Conservation (phyloP, 768 basidiomycete species). For the Gymnopilus dilepis region DNA sequence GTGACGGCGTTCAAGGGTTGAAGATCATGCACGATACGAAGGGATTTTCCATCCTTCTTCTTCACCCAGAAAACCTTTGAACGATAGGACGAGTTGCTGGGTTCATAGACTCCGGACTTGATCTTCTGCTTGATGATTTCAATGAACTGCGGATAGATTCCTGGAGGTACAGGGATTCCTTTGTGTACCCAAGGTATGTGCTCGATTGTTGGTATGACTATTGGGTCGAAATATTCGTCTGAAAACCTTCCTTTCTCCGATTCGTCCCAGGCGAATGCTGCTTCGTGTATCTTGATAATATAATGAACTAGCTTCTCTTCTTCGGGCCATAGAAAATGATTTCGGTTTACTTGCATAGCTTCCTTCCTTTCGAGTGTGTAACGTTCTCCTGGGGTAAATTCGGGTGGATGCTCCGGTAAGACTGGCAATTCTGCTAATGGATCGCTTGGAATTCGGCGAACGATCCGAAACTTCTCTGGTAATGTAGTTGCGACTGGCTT, state of each 20-base stretch:
- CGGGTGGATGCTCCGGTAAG: constrained; percentile 7
- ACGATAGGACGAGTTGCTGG: constrained; percentile 41
- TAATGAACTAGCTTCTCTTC: constrained; percentile 38
- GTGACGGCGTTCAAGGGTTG: constrained; percentile 44
- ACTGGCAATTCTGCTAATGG: constrained; percentile 12
- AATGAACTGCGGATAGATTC: constrained; percentile 37
- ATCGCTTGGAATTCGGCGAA: constrained; percentile 14
- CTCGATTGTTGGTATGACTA: constrained; percentile 36
- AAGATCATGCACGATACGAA: constrained; percentile 41
- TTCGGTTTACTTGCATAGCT: constrained; percentile 17
- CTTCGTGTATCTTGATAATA: constrained; percentile 36
- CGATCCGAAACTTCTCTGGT: constrained; percentile 17
- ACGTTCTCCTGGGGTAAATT: constrained; percentile 17
- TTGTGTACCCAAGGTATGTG: constrained; percentile 37
- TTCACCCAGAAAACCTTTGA: constrained; percentile 44
- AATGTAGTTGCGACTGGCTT: neutral
- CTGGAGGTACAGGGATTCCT: constrained; percentile 39
- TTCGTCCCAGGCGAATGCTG: constrained; percentile 45
- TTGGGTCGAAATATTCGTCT: constrained; percentile 37
- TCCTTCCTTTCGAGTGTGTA: constrained; percentile 29
- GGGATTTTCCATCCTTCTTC: constrained; percentile 39
- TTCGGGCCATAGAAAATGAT: constrained; percentile 36
- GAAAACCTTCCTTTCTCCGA: constrained; percentile 38
- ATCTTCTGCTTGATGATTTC: constrained; percentile 42
- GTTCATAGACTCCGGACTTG: constrained; percentile 43